Conservation (phyloP, 2,329 filamentous ascomycete species). For the Aspergillus tanneri region DNA sequence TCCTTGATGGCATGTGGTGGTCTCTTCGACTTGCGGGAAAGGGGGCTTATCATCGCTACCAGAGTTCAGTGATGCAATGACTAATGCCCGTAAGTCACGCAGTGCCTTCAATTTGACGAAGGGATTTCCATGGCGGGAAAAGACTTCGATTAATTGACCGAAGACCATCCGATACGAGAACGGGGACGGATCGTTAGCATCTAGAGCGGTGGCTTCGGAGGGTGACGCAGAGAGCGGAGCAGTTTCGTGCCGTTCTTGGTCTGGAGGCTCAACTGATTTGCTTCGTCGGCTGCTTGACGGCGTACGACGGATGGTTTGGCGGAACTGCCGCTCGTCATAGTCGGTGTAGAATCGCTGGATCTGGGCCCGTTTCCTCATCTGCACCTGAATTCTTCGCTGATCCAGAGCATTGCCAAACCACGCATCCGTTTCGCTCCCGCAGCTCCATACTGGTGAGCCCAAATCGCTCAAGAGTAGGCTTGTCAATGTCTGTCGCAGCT, state of each 20-base stretch:
- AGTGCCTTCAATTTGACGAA: slow-evolving; percentile 80
- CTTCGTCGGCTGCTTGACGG: slow-evolving; percentile 31
- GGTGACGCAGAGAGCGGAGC: not conserved
- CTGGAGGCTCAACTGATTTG: slow-evolving; percentile 33
- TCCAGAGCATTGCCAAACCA: slow-evolving; percentile 67
- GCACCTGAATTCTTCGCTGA: slow-evolving; percentile 46
- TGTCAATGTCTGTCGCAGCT: slow-evolving; percentile 75
- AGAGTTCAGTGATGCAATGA: slow-evolving; percentile 69
- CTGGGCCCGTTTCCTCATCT: slow-evolving; percentile 41
- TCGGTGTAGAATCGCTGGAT: slow-evolving; percentile 41
- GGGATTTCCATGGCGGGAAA: slow-evolving; percentile 86
- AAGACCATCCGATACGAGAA: slow-evolving; percentile 84
- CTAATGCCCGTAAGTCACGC: slow-evolving; percentile 77
- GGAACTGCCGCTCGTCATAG: slow-evolving; percentile 33
- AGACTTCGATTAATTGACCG: slow-evolving; percentile 74
- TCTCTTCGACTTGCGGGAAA: slow-evolving; percentile 6
- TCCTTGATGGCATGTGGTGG: slow-evolving; percentile 2
- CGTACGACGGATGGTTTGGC: slow-evolving; percentile 24
- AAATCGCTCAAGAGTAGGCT: slow-evolving; percentile 87
- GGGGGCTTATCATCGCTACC: slow-evolving; percentile 43
- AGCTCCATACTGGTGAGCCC: slow-evolving; percentile 79
- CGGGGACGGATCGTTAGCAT: slow-evolving; percentile 33
- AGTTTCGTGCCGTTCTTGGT: slow-evolving; percentile 9
- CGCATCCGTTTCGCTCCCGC: slow-evolving; percentile 85
- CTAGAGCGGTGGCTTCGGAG: not conserved